Evolutionary conservation across 139 green algal species (phyloP).

Genomic region (Chlorella sp.): DNA sequence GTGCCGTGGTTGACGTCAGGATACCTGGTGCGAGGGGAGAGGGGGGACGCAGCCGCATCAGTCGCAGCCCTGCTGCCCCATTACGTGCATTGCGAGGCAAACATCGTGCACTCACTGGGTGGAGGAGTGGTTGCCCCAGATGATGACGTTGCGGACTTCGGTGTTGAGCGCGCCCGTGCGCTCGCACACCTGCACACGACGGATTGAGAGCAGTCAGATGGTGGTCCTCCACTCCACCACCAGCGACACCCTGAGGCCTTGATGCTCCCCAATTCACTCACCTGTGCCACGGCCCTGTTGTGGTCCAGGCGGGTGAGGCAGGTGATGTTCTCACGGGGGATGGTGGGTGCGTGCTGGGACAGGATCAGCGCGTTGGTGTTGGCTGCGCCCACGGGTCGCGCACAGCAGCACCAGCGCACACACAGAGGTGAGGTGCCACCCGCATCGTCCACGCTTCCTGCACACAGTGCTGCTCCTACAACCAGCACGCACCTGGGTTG

Average conservation of each 20-base stretch:
- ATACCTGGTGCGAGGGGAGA: slow-evolving; percentile 51
- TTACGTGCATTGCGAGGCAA: too few relatives aligned
- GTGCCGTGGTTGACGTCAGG: slow-evolving; percentile 90
- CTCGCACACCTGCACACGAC: slow-evolving; percentile 64
- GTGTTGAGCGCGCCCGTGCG: slow-evolving; percentile 51
- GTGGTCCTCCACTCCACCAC: too few relatives aligned
- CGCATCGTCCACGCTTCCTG: too few relatives aligned
- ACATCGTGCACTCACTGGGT: slow-evolving; percentile 71
- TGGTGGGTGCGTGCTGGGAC: slow-evolving; percentile 71
- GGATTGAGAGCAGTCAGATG: too few relatives aligned
- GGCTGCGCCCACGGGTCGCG: slow-evolving; percentile 36
- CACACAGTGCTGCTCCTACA: too few relatives aligned
- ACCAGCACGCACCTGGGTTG: slow-evolving; percentile 73
- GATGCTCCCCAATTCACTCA: too few relatives aligned
- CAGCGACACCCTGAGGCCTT: too few relatives aligned
- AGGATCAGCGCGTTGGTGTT: slow-evolving; percentile 94
- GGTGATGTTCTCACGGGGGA: slow-evolving; percentile 88
- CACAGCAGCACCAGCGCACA: too few relatives aligned
- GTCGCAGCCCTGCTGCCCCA: too few relatives aligned
- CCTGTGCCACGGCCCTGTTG: slow-evolving; percentile 89
- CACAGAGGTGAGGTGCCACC: too few relatives aligned
- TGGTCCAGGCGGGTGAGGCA: slow-evolving; percentile 91
- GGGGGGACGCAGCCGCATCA: too few relatives aligned
- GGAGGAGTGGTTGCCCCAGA: slow-evolving; percentile 96
- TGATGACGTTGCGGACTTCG: slow-evolving; percentile 88